Evolutionary conservation across 495 filamentous ascomycete genomes (phyloP).

Genomic region (Talaromyces stipitatus): DNA sequence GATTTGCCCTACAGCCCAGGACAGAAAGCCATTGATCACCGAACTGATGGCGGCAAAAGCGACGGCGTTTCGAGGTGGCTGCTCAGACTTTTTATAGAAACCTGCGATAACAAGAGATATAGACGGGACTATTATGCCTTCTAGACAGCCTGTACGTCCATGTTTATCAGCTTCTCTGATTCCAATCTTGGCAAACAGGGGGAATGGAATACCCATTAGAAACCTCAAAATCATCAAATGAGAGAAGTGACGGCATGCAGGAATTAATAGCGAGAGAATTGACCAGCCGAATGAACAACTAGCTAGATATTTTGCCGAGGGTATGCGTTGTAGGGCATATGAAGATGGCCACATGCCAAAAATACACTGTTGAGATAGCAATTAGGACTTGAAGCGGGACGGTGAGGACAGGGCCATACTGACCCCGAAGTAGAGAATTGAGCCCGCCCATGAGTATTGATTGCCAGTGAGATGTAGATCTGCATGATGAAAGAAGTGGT

Average conservation of each 20-base stretch:
- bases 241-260: constrained; percentile 14
- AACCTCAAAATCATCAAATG: constrained; percentile 21
- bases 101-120: constrained; percentile 20
- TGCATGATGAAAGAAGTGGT: neutral
- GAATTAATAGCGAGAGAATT: constrained; percentile 14
- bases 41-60: constrained; percentile 22
- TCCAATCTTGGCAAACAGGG: neutral
- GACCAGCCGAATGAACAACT: constrained; percentile 13
- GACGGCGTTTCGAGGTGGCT: constrained; percentile 15
- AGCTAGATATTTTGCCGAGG: constrained; percentile 37
- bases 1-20: constrained; percentile 46
- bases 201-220: constrained; percentile 11
- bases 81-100: constrained; percentile 23
- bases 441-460: constrained; percentile 22
- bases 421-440: constrained; percentile 17
- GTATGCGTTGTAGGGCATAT: constrained; percentile 37
- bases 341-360: constrained; percentile 24
- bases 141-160: constrained; percentile 7
- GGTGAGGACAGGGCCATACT: neutral
- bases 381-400: constrained; percentile 1
- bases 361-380: constrained; percentile 8
- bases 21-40: constrained; percentile 44
- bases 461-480: constrained; percentile 20
- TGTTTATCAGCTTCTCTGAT: neutral
- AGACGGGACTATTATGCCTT: constrained; percentile 10